These are phyloP conservation scores for Aspergillus sp. DNA, from an alignment of 2,329 filamentous ascomycete genomes.

Conservation along the genomic window DNA sequence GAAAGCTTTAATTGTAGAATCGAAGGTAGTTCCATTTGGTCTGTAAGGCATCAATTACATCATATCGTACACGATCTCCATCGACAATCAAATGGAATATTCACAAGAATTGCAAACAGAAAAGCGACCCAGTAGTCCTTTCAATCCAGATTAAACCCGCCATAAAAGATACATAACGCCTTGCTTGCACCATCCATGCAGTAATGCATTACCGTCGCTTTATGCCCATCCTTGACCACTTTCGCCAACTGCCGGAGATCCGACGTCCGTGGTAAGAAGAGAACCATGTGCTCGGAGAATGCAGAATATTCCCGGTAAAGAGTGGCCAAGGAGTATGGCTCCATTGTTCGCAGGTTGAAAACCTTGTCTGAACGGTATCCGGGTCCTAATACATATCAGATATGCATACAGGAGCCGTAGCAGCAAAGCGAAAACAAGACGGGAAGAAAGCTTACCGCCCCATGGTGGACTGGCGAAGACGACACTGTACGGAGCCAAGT, in stretches of 20 bases:
- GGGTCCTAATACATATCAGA: conserved; percentile 49
- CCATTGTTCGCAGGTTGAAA: conserved; percentile 82
- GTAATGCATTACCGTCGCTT: conserved; percentile 80
- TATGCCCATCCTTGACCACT: conserved; percentile 47
- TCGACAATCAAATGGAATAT: background rate
- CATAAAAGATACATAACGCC: conserved; percentile 61
- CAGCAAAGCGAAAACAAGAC: background rate
- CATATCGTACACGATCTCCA: background rate
- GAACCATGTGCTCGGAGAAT: conserved; percentile 56
- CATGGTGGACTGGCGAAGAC: conserved; percentile 73
- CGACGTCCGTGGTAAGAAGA: conserved; percentile 85
- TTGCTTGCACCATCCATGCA: conserved; percentile 90
- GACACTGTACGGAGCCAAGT: conserved; percentile 52
- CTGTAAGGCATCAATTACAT: background rate
- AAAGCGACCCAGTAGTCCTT: background rate
- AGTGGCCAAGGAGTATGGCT: conserved; percentile 72
- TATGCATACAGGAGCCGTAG: background rate
- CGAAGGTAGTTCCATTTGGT: background rate
- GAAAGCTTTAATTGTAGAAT: background rate
- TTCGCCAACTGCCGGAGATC: conserved; percentile 75
- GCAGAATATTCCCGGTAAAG: conserved; percentile 62
- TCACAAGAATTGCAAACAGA: background rate
- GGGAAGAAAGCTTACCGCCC: conserved; percentile 57
- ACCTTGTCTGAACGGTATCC: conserved; percentile 65
- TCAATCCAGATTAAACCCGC: conserved; percentile 47